Conservation (phyloP, 2,329 filamentous ascomycete genomes). For the Fusarium continuum region DNA sequence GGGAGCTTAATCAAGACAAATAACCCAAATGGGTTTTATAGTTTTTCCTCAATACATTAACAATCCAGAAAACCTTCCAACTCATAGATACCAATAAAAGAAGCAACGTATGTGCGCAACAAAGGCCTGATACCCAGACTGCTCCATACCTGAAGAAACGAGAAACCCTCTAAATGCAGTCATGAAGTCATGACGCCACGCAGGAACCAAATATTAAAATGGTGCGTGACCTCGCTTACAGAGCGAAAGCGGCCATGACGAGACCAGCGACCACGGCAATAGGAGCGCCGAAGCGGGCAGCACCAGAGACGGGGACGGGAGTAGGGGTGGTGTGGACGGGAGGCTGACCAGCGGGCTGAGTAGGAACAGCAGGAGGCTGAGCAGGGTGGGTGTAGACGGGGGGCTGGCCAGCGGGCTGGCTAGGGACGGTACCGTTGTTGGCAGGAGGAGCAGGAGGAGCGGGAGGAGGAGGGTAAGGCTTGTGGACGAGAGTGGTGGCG, state of each 20-base stretch:
- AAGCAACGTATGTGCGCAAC: conserved; percentile 46
- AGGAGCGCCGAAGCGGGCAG: conserved; percentile 49
- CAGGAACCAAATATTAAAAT: conserved; percentile 38
- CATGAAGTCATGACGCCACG: conserved; percentile 44
- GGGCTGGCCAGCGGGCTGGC: conserved; percentile 1
- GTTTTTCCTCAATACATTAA: conserved; percentile 46
- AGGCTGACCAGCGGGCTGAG: conserved; percentile 22
- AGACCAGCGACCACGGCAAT: conserved; percentile 53
- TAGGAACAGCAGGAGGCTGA: conserved; percentile 40
- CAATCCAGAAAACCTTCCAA: conserved; percentile 45
- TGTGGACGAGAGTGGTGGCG: conserved; percentile 34
- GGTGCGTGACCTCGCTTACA: conserved; percentile 49
- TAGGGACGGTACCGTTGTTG: conserved; percentile 20
- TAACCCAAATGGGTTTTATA: conserved; percentile 43
- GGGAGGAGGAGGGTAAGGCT: conserved; percentile 28
- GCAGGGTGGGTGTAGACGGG: conserved; percentile 33
- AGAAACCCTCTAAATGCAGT: conserved; percentile 46
- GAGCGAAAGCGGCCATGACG: conserved; percentile 53
- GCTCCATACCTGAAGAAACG: conserved; percentile 40
- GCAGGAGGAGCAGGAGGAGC: conserved; percentile 30
- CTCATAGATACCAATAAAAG: conserved; percentile 38
- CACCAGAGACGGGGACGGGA: conserved; percentile 42
- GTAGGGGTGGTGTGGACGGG: conserved; percentile 40
- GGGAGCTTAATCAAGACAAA: conserved; percentile 41
- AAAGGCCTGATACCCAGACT: conserved; percentile 39